Conservation (phyloP, 2,329 filamentous ascomycete species). For the Cylindrodendrum hubeiense region DNA sequence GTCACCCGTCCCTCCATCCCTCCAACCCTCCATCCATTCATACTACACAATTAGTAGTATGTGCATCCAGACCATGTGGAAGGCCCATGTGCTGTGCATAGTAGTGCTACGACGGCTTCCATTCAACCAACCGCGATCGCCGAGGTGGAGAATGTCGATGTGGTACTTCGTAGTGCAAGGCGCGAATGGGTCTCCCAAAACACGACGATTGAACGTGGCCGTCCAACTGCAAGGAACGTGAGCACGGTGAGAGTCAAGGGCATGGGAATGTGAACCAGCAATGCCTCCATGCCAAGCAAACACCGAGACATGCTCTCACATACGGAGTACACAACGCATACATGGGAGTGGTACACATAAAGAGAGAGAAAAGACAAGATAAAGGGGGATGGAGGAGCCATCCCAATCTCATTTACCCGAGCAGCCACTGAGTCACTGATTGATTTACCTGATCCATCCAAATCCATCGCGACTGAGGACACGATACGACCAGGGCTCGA, state of each 20-base stretch:
- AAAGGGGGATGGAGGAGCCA: neutral
- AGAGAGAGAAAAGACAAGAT: neutral
- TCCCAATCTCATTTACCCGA: neutral
- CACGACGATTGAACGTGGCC: slow-evolving; percentile 17
- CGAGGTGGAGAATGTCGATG: neutral
- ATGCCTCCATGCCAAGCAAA: slow-evolving; percentile 2
- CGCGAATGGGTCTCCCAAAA: slow-evolving; percentile 16
- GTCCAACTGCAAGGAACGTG: slow-evolving; percentile 16
- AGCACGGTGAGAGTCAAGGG: slow-evolving; percentile 5
- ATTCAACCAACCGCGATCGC: neutral
- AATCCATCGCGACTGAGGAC: neutral
- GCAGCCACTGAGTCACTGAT: neutral
- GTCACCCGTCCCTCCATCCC: too few relatives aligned
- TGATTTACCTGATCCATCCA: neutral
- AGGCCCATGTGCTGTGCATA: neutral
- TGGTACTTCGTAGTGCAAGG: slow-evolving; percentile 9
- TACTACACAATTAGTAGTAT: neutral
- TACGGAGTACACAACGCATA: neutral
- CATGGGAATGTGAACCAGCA: slow-evolving; percentile 5
- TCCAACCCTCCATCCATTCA: neutral
- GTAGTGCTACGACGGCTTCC: neutral
- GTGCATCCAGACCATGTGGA: neutral
- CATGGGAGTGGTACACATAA: neutral
- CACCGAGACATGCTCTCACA: slow-evolving; percentile 5
- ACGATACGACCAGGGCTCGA: neutral